A percentile compares a stretch with the other conserved stretches of the same genome.
Conservation (phyloP, 177 flowering plant species). For the Vitis hybrid region DNA sequence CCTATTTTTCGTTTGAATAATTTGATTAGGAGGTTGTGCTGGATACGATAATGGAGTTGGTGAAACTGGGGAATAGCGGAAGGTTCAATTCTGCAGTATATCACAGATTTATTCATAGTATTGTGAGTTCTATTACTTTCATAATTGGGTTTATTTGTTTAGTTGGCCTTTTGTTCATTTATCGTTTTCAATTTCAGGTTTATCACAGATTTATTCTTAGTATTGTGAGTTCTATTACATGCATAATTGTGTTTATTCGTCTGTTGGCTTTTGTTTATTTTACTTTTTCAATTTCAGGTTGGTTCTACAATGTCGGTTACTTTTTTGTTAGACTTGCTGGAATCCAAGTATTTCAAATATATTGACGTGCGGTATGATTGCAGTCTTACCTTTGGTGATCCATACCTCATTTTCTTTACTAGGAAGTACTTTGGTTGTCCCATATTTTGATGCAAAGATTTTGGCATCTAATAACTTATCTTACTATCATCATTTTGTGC, state of each 20-base stretch:
- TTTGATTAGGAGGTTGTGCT: conserved; percentile 58
- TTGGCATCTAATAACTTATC: background rate
- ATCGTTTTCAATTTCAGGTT: conserved; percentile 31
- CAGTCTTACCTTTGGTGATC: background rate
- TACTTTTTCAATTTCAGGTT: conserved; percentile 41
- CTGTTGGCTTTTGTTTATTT: background rate
- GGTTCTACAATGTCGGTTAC: conserved; percentile 37
- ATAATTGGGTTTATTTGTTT: background rate
- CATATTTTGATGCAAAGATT: background rate
- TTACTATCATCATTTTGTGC: background rate
- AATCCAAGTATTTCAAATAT: conserved; percentile 74
- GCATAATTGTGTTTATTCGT: background rate
- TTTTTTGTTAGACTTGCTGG: conserved; percentile 44
- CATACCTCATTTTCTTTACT: background rate
- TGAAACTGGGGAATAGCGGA: conserved; percentile 68
- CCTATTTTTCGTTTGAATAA: background rate
- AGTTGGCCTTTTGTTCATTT: background rate
- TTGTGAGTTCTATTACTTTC: conserved; percentile 48
- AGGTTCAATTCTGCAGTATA: conserved; percentile 61
- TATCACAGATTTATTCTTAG: background rate
- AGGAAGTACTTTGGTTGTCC: background rate
- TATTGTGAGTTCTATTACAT: background rate
- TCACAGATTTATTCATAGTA: conserved; percentile 50
- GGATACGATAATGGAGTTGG: conserved; percentile 87
- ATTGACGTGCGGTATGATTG: conserved; percentile 73